A percentile compares a stretch with the other conserved stretches of the same genome.
These are phyloP conservation scores for Serendipita sp. DNA, from an alignment of 768 basidiomycete genomes.

Conservation along the genomic window DNA sequence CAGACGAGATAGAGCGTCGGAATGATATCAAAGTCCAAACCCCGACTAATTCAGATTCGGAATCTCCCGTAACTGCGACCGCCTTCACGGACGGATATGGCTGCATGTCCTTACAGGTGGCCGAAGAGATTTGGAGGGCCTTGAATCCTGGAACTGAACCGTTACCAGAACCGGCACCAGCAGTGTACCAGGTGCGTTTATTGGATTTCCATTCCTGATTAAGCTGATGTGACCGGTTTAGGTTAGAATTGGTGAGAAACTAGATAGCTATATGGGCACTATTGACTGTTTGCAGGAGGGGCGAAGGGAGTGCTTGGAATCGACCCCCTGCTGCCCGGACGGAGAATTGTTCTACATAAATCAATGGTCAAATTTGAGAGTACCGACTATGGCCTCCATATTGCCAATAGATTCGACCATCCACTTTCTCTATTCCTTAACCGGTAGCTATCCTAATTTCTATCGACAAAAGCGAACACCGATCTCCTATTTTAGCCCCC, in stretches of 20 bases:
- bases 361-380: conserved; percentile 59
- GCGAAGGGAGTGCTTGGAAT: conserved; percentile 46
- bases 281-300: conserved; percentile 18
- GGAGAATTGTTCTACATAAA: conserved; percentile 33
- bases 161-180: conserved; percentile 2
- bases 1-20: conserved; percentile 25
- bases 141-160: conserved; percentile 21
- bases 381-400: conserved; percentile 35
- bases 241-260: conserved; percentile 14
- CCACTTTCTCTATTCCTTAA: conserved; percentile 44
- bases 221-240: neutral
- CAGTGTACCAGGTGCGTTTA: neutral
- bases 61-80: conserved; percentile 19
- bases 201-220: conserved; percentile 28
- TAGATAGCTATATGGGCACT: neutral
- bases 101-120: conserved; percentile 39
- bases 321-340: conserved; percentile 34
- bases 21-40: conserved; percentile 31
- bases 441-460: conserved; percentile 15
- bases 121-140: conserved; percentile 30
- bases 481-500: conserved; percentile 20
- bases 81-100: conserved; percentile 60
- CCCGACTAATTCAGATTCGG: conserved; percentile 5
- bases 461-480: neutral
- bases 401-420: conserved; percentile 46